Base-by-base conservation (phyloP, 129 eudicot species). In the Silybum marianum region DNA sequence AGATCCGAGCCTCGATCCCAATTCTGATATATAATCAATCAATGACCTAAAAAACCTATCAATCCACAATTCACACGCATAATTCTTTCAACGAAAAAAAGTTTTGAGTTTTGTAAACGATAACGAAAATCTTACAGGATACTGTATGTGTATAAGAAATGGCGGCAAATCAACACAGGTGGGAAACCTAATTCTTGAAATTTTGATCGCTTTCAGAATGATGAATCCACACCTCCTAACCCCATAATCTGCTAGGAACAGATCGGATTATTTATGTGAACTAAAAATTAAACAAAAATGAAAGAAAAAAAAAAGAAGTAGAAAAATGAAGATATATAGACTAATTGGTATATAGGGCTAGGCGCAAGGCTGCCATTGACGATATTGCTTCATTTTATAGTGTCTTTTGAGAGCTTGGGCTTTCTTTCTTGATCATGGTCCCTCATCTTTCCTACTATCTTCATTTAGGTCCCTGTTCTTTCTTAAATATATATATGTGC, bases 171-270 rank as follows among this genome's bases (percentile, higher is more conserved):
- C 71, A 77, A 81, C 79, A 76, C 85, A 81, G 85, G 80, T 85
- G 83, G 79, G 88, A 69, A 78, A 86, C 86, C 86, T 86, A 78
- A 82, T 77, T 38, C 74, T 77, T 60, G 10, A 51, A 68, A 19
- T 48, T 36, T 80, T 67, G 83, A 66, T 82, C 38, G 70, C 13
- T 73, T 21, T 6, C 7, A 54, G 39, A 51, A 18, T 39, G 7
- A 67, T 46, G 80, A 85, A 86, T 86, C 85, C 84, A 69, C 84
- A 78, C 87, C 89, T 83, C 79, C 90, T 86, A 83, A 84, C 85
- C 87, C 90, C 72, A 78, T 22, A 75, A 81, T 40, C 79, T 72
- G 84, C 28, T 22, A 19, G 13, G 13, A 80, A 80, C 54, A 82
- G 80, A 82, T 78, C 76, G 75, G 30, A 69, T 54, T 82, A 73